These are phyloP conservation scores for Anisodus acutangulus DNA, from an alignment of 257 asterid species.

Conservation along the genomic window DNA sequence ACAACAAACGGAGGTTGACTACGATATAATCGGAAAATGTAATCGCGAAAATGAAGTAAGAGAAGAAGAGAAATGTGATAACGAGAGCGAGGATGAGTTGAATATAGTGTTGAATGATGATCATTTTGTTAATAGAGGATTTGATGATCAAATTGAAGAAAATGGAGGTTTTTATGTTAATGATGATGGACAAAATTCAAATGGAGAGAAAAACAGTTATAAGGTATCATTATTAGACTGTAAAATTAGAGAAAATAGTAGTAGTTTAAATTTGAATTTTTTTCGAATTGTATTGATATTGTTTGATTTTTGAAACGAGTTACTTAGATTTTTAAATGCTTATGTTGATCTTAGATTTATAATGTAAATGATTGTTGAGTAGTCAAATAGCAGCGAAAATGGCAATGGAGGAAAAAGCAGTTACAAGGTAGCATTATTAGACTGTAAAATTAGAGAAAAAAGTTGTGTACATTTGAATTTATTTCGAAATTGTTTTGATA, in stretches of 20 bases:
- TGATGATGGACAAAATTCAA: constrained; percentile 18
- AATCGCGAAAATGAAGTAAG: constrained; percentile 30
- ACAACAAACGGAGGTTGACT: constrained; percentile 27
- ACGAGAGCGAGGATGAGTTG: constrained; percentile 45
- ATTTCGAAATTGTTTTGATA: background rate
- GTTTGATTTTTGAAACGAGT: background rate
- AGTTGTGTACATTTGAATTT: background rate
- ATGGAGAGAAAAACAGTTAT: constrained; percentile 27
- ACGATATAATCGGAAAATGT: constrained; percentile 27
- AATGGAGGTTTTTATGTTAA: background rate
- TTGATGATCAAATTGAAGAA: background rate
- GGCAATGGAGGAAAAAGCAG: constrained; percentile 15
- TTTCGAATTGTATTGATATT: background rate
- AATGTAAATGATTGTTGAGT: too few relatives aligned
- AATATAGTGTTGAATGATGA: constrained; percentile 46
- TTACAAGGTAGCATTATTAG: constrained; percentile 31
- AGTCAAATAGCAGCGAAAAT: background rate
- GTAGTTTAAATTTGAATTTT: background rate
- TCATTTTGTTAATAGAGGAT: constrained; percentile 19
- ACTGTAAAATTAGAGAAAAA: background rate
- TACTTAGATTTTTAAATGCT: background rate
- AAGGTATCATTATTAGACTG: constrained; percentile 33
- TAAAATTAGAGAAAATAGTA: background rate
- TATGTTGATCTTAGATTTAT: too few relatives aligned
- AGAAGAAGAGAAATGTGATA: constrained; percentile 29